These are phyloP conservation scores for Tilletia setariae DNA, from an alignment of 1,284 basidiomycete species.

Conservation along the genomic window DNA sequence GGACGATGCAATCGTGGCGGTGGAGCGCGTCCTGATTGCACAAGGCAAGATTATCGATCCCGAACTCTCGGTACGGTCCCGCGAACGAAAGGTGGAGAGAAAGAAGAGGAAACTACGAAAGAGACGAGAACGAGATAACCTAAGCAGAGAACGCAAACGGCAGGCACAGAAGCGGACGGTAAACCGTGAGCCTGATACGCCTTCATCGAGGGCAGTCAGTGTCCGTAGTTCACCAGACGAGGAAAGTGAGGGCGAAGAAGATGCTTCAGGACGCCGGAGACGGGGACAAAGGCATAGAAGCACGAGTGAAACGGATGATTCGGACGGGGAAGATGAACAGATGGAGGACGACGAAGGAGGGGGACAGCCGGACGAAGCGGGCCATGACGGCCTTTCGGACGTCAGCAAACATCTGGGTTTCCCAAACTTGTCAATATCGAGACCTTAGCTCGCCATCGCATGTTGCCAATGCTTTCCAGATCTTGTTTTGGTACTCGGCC, in stretches of 20 bases:
- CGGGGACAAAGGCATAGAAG: too few relatives aligned
- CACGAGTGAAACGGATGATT: background rate
- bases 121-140: background rate
- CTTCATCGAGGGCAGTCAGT: too few relatives aligned
- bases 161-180: background rate
- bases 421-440: too few relatives aligned
- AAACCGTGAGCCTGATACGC: too few relatives aligned
- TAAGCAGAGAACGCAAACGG: background rate
- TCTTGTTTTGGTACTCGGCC: too few relatives aligned
- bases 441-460: too few relatives aligned
- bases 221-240: too few relatives aligned
- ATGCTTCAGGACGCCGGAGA: background rate
- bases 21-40: background rate
- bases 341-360: background rate
- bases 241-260: conserved; percentile 1
- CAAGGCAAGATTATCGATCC: background rate
- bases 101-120: background rate
- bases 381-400: background rate
- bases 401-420: too few relatives aligned
- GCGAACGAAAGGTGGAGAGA: background rate
- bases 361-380: background rate
- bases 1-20: background rate
- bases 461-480: too few relatives aligned
- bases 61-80: background rate
- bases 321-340: background rate